Evolutionary conservation across 192 early-diverging fungal species (phyloP), one percentile per base, ranked within the genome.

Genomic region (Obelidium mucronatum): DNA sequence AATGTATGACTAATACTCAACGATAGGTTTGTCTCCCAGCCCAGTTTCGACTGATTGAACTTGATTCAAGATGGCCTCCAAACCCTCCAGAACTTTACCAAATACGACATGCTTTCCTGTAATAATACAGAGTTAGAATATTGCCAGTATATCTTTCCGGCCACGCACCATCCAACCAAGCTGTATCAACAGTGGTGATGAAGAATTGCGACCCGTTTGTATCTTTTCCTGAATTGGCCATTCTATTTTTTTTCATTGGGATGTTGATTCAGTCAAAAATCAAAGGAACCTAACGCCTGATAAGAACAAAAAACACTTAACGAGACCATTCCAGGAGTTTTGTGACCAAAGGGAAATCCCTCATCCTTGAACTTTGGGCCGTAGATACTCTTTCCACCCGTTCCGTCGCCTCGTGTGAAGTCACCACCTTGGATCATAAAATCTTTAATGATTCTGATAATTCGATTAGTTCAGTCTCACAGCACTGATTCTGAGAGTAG

Each of bases 401-500:
- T 81, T 40, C 79, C 78, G 70, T 79, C 79, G 6, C 81, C 59
- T 22, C 74, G 71, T 0, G 89, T 92, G 71, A 93, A 93, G 79
- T 94, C 93, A 58, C 92, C 92, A 40, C 90, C 92, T 82, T 93
- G 92, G 76, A 92, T 92, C 92, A 94, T 93, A 72, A 94, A 93
- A 64, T 88, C 28, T 64, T 36, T 26, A 58, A 39, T 72, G 51
- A 59, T 60, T 55, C 70, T 40, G 48, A 5, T n/a, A 31, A 51
- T 13, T 8, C 11, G 48, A 13, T 51, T 51, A 22, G 48, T 51
- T 51, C 22, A 22, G 48, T 51, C 11, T 8, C 48, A 22, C 8
- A 51, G 22, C 8, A 22, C 8, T 13, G 48, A 22, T 13, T 8
- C 11, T 4, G 19, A 22, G 36, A 63, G 35, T 63, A 5, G 36